A percentile compares a stretch with the other conserved stretches of the same genome.
Conservation (phyloP, 2,329 filamentous ascomycete species). For the Pseudogymnoascus sp. region DNA sequence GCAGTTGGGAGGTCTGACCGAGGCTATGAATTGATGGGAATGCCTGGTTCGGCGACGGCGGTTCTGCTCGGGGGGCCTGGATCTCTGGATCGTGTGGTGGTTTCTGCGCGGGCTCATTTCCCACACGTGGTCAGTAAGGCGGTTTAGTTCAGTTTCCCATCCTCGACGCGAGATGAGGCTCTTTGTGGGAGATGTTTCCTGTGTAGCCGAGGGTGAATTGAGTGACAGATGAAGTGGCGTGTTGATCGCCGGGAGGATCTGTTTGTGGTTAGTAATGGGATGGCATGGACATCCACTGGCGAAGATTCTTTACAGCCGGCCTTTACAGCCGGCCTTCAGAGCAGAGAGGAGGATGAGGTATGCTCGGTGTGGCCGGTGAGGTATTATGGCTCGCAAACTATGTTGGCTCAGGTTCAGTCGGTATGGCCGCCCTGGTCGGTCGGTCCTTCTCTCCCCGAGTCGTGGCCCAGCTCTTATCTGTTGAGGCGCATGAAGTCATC, state of each 20-base stretch:
- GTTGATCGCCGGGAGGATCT: not conserved
- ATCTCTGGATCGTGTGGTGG: not conserved
- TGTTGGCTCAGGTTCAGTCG: not conserved
- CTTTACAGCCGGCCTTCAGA: not conserved
- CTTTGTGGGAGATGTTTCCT: not conserved
- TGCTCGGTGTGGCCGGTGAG: not conserved
- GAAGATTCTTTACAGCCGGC: not conserved
- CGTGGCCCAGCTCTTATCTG: not conserved
- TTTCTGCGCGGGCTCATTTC: not conserved
- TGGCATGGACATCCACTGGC: not conserved
- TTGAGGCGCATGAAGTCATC: not conserved
- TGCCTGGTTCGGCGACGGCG: not conserved
- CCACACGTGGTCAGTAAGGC: not conserved
- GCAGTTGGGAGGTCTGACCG: not conserved
- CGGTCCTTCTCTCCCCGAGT: not conserved
- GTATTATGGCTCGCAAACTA: not conserved
- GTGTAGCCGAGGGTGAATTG: not conserved
- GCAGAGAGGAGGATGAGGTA: not conserved
- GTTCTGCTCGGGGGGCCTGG: not conserved
- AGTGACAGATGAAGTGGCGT: conserved; percentile 1
- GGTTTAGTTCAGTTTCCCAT: no score
- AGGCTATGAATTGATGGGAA: not conserved
- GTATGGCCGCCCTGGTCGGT: not conserved
- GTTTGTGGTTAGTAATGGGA: not conserved
- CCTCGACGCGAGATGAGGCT: not conserved